phyloP scores from a whole-genome alignment of 2,329 filamentous ascomycete species.

The Ceratocystis colombiana region DNA sequence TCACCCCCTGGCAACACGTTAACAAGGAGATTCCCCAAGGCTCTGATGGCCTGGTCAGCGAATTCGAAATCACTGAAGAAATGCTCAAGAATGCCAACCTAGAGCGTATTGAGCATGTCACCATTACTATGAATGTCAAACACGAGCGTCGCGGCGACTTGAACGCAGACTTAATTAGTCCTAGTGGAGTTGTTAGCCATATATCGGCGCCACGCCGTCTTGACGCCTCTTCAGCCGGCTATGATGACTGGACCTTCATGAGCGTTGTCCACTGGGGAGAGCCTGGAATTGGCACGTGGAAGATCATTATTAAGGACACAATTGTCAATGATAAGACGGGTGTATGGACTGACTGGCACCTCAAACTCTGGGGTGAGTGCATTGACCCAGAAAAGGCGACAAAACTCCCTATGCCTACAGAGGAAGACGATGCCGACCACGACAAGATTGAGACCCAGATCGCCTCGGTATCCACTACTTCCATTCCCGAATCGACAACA shows the following conservation, averaged over 20 bases:
- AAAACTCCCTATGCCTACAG: conserved; percentile 69
- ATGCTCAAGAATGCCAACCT: conserved; percentile 77
- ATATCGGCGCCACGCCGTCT: conserved; percentile 63
- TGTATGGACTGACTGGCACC: conserved; percentile 78
- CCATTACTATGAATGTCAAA: conserved; percentile 91
- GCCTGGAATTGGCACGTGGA: conserved; percentile 79
- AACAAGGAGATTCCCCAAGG: conserved; percentile 79
- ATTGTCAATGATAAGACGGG: conserved; percentile 66
- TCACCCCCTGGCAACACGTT: conserved; percentile 88
- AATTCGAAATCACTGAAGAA: conserved; percentile 70
- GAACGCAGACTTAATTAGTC: conserved; percentile 83
- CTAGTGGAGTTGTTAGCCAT: conserved; percentile 69
- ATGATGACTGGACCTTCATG: conserved; percentile 98
- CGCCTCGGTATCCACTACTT: conserved; percentile 32
- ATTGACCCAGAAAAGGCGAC: conserved; percentile 64
- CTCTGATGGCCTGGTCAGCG: conserved; percentile 62
- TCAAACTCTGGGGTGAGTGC: conserved; percentile 87
- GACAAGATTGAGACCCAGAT: conserved; percentile 54
- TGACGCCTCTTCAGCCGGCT: conserved; percentile 60
- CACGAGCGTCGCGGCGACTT: conserved; percentile 82
- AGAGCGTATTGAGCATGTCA: conserved; percentile 83
- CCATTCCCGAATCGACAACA: conserved; percentile 46
- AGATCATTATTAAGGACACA: conserved; percentile 77
- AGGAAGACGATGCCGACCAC: conserved; percentile 75
- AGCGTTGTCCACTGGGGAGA: conserved; percentile 96